A percentile compares a stretch with the other conserved stretches of the same genome.
These are phyloP conservation scores for Polychytrium aggregatum DNA, from an alignment of 192 early-diverging fungal genomes.

Conservation along the genomic window DNA sequence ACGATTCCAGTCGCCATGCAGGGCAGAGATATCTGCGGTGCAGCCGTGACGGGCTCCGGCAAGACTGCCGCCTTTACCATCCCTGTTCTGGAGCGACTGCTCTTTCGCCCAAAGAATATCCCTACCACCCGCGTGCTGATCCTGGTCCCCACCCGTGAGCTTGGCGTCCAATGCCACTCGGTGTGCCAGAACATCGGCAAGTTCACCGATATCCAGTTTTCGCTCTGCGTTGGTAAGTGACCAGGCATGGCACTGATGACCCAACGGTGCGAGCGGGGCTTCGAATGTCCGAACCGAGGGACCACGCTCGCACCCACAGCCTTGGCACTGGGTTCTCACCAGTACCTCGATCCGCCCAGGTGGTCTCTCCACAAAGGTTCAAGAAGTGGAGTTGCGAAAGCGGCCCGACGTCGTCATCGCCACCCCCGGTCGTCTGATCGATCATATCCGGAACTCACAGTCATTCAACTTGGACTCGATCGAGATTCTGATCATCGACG, in stretches of 20 bases:
- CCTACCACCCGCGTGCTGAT: slow-evolving; percentile 79
- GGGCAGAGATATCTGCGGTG: slow-evolving; percentile 95
- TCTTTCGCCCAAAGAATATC: slow-evolving; percentile 72
- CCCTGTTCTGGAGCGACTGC: slow-evolving; percentile 86
- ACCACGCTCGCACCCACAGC: too few relatives aligned
- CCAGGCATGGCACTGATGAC: neutral
- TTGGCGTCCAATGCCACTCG: slow-evolving; percentile 93
- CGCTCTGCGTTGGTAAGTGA: slow-evolving; percentile 61
- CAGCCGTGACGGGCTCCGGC: slow-evolving; percentile 95
- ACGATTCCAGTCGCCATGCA: slow-evolving; percentile 90
- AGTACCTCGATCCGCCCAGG: slow-evolving; percentile 22
- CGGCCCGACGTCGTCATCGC: slow-evolving; percentile 92
- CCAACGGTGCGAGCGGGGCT: neutral
- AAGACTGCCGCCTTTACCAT: slow-evolving; percentile 97
- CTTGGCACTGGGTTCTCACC: too few relatives aligned
- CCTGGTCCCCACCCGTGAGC: slow-evolving; percentile 92
- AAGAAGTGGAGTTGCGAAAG: slow-evolving; percentile 76
- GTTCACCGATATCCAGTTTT: slow-evolving; percentile 79
- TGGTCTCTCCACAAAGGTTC: slow-evolving; percentile 73
- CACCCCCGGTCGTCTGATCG: slow-evolving; percentile 96
- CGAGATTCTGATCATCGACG: slow-evolving; percentile 97
- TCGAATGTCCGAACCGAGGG: too few relatives aligned
- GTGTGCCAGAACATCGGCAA: slow-evolving; percentile 75
- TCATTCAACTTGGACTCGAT: slow-evolving; percentile 77
- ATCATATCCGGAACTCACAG: slow-evolving; percentile 88